These are phyloP conservation scores for Benincasa hispida DNA, from an alignment of 306 rosid species.

Conservation along the genomic window DNA sequence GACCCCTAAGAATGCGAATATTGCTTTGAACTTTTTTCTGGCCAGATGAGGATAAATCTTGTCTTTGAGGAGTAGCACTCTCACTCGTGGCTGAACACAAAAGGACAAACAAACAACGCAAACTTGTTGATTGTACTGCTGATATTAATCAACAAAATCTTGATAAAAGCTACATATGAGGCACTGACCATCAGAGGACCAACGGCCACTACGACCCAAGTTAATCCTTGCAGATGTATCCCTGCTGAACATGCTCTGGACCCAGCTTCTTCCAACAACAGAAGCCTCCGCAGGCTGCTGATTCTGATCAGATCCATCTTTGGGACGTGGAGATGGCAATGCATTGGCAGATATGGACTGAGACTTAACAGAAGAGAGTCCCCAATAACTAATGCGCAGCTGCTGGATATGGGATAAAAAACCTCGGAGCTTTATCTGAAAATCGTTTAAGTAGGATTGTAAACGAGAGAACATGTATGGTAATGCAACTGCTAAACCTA, in stretches of 20 bases:
- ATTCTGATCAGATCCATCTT: slow-evolving; percentile 53
- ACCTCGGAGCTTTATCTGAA: slow-evolving; percentile 92
- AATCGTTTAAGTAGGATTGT: slow-evolving; percentile 12
- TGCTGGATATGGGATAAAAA: slow-evolving; percentile 81
- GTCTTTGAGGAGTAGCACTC: slow-evolving; percentile 65
- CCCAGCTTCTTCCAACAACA: slow-evolving; percentile 93
- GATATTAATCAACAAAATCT: slow-evolving; percentile 7
- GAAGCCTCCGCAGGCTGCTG: slow-evolving; percentile 91
- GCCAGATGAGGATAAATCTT: slow-evolving; percentile 49
- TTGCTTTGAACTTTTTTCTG: slow-evolving; percentile 94
- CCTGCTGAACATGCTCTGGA: slow-evolving; percentile 94
- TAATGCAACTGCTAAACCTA: slow-evolving; percentile 11
- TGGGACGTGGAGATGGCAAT: slow-evolving; percentile 73
- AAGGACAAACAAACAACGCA: background rate
- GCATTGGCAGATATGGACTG: slow-evolving; percentile 59
- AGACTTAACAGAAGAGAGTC: slow-evolving; percentile 47
- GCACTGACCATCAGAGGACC: slow-evolving; percentile 71
- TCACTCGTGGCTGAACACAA: slow-evolving; percentile 37
- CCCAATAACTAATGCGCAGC: slow-evolving; percentile 76
- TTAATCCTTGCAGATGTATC: slow-evolving; percentile 57
- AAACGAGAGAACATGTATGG: background rate
- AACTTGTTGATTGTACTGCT: background rate
- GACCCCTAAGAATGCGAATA: slow-evolving; percentile 91
- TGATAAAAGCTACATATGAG: slow-evolving; percentile 29
- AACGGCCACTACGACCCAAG: slow-evolving; percentile 70